Base-by-base conservation (phyloP, 495 filamentous ascomycete species). In the Letharia lupina region DNA sequence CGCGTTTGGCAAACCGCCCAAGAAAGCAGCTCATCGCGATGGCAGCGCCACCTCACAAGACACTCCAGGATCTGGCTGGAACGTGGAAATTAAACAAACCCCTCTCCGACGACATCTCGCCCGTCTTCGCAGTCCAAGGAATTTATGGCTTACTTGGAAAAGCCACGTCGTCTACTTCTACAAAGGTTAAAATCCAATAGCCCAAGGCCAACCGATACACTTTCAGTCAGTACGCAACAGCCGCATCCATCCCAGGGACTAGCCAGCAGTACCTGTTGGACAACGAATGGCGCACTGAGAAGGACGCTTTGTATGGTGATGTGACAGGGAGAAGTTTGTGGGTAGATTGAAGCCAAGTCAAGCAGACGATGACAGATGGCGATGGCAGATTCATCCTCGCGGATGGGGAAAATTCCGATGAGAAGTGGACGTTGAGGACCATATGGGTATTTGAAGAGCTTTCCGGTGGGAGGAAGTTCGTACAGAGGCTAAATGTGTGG, bases 201-300 rank as follows among this genome's bases (percentile, higher is more conserved):
- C 67, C 67, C 8, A 50, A 15, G 7, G n/a, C 47, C n/a, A 23
- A 63, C 40, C 64, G 65, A 42, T 82, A 90, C 73, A 83, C 88
- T 73, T 87, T 91, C 70, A 77, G 83, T n/a, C 89, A 91, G 76
- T 80, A 79, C 11, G 79, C 79, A 31, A 86, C 85, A 23, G 69
- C 64, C n/a, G 88, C 84, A 63, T 86, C 86, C 45, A 75, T 89
- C 61, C 82, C 80, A 70, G 87, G 86, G 63, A 85, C 86, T 20
- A 78, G 80, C 23, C 87, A 91, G 78, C 73, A 77, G 45, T 85
- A 89, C 59, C 81, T 74, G 52, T 74, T 91, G 16, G 86, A 91
- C 80, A 80, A 79, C 23, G 52, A 64, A 66, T 71, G 69, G 69
- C 59, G 69, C 37, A 56, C 48, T 1, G 61, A 61, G 42, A 60